Evolutionary conservation across 2,329 filamentous ascomycete genomes (phyloP), one percentile per base, ranked within the genome.

Genomic region (Didymella keratinophila): DNA sequence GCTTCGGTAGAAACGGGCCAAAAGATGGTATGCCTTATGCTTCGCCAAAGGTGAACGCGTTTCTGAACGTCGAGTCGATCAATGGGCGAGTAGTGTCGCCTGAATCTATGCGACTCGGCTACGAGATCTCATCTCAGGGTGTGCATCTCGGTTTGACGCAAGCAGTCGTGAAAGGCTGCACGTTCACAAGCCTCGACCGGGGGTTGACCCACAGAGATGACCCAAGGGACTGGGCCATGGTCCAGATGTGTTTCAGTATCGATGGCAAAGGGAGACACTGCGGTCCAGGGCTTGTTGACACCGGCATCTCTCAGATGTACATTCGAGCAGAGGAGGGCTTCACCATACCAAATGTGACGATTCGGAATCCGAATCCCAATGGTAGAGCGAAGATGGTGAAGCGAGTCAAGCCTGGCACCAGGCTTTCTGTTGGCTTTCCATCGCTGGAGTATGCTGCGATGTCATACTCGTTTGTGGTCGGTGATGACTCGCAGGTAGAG

Each of bases 261-360:
- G 64, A 75, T 25, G 68, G 61, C 27, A 44, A 58, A 20, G 58
- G 52, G 18, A 54, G 41, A 4, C 69, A 66, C 45, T 69, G 66
- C 43, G 74, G 74, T 14, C 56, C 63, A 44, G 69, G 65, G 8
- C 67, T 76, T 4, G 62, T 76, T 21, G 74, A 76, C 45, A 75
- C 72, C 3, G 73, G 73, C 9, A 71, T 76, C 48, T 41, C 66
- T 4, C 72, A 76, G 21, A 76, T 76, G 74, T 76, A 76, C 39
- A 67, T 75, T 42, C 62, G 72, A 37, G 65, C 72, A 16, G 70
- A 70, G 4, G 65, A 66, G 14, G 66, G 65, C 10, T 60, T 68
- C 12, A 56, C 63, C 8, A 70, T 73, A 34, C 74, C 73, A 8
- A 70, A 65, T 25, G 53, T 75, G 6, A 64, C 65, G 30, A 68